Base-by-base conservation (phyloP, 257 asterid species). In the Cynanchum wilfordii region DNA sequence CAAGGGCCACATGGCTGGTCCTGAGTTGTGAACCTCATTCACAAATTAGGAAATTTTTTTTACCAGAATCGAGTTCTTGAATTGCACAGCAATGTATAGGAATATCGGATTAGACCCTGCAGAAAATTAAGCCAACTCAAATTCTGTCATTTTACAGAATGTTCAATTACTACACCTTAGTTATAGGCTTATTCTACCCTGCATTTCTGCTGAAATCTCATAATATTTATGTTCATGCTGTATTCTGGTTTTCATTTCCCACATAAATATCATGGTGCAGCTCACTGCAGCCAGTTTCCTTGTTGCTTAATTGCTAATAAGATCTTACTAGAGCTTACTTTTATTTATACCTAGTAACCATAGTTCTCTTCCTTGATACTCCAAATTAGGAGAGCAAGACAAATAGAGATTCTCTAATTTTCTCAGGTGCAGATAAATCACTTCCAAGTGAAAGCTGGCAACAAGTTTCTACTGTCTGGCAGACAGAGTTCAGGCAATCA, bases 31-130 rank as follows among this genome's bases (percentile, higher is more conserved):
- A 44, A n/a, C 24, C 15, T 44, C 36, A 66, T 30, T n/a, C 13
- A 30, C 24, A 69, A 27, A 25, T 16, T 69, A 69, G 73, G 73
- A 33, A 69, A 49, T 25, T 69, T 62, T 58, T 58, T 66, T 67
- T 38, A 49, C 56, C 60, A 5, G 25, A 25, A 47, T 69, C 49
- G 71, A 67, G 56, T 67, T 29, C 40, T 24, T 69, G 73, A 69
- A 20, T 47, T 49, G 73, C 62, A 69, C 40, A 52, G 62, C 60
- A 15, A 68, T 67, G 38, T 67, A 22, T 67, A 67, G 71, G 56
- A 63, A 63, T 36, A 17, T 63, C 12, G 49, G 49, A 63, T 17
- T 33, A 36, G 47, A 63, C 68, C 47, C 49, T 19, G 15, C 13
- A 63, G 68, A 36, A 63, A 33, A 63, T 63, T 63, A 63, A 63